Evolutionary conservation across 331 rosid genomes (phyloP), one percentile per base, ranked within the genome.

Genomic region (Stylosanthes scabra): DNA sequence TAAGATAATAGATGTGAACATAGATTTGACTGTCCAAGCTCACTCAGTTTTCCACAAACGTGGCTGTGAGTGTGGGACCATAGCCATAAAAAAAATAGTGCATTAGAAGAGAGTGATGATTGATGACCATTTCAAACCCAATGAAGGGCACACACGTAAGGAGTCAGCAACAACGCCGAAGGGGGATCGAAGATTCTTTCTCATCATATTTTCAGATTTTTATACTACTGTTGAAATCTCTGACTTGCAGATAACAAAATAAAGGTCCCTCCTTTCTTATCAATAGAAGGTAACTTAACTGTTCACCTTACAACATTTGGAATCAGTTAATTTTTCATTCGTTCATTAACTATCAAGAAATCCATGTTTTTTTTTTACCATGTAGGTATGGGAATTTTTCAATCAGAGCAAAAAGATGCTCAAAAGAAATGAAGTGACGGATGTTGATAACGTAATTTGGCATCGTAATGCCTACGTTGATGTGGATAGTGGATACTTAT

Each of bases 141-240:
- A 41, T 0, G 6, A 1, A 39, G 20, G 12, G 7, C 15, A 11
- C 55, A 55, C 67, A 27, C 52, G 70, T 47, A n/a, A n/a, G n/a
- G n/a, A n/a, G n/a, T n/a, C n/a, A 66, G 88, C n/a, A 86, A 71
- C 67, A 72, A 81, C 96, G 83, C 74, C 84, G 91, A 88, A 85
- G 56, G 54, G 66, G 49, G 44, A 41, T 11, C 39, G 86, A 86
- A 86, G 50, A 67, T 86, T 83, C 88, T 71, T 11, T 31, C 5
- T 3, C 9, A 15, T 8, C 37, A 31, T 20, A 20, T 20, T 20
- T 20, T 0, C 25, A 20, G 1, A 20, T 0, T 20, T 20, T 20
- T 20, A 20, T 20, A 20, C 25, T 20, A 20, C 25, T 20, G 25
- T 20, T 0, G 5, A 39, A 58, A 10, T 75, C n/a, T n/a, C n/a